Conservation (phyloP, 2,329 filamentous ascomycete species). For the Colletotrichum higginsianum region DNA sequence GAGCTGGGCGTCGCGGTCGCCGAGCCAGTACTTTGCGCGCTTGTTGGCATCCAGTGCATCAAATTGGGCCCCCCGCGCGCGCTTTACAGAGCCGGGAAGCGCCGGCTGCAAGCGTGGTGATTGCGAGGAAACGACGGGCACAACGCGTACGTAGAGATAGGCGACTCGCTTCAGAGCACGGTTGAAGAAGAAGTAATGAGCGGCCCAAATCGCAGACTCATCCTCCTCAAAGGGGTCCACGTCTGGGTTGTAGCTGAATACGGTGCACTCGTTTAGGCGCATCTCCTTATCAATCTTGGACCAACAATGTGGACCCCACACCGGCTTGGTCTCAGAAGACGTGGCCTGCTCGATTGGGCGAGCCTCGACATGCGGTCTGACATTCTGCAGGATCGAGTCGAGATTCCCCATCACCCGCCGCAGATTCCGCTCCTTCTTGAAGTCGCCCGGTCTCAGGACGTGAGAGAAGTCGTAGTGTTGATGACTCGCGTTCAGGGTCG, state of each 20-base stretch:
- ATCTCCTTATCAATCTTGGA: slow-evolving; percentile 94
- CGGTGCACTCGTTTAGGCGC: slow-evolving; percentile 87
- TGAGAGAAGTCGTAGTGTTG: slow-evolving; percentile 95
- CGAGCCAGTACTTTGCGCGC: slow-evolving; percentile 90
- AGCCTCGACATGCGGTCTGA: slow-evolving; percentile 75
- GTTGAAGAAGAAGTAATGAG: slow-evolving; percentile 99
- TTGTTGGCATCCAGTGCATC: slow-evolving; percentile 74
- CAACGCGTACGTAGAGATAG: slow-evolving; percentile 92
- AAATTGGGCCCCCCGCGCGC: slow-evolving; percentile 49
- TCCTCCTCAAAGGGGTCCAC: slow-evolving; percentile 94
- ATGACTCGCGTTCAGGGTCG: slow-evolving; percentile 95
- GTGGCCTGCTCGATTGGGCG: slow-evolving; percentile 59
- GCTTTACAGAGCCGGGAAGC: slow-evolving; percentile 41
- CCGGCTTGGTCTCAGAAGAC: slow-evolving; percentile 60
- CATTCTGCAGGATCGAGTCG: slow-evolving; percentile 88
- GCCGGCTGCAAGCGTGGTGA: slow-evolving; percentile 49
- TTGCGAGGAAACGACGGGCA: slow-evolving; percentile 80
- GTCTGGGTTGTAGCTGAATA: slow-evolving; percentile 91
- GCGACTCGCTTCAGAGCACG: slow-evolving; percentile 91
- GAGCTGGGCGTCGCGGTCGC: slow-evolving; percentile 71
- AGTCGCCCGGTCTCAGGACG: slow-evolving; percentile 89
- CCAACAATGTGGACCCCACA: slow-evolving; percentile 95
- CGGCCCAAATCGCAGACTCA: slow-evolving; percentile 93
- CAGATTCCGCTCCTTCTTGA: slow-evolving; percentile 86
- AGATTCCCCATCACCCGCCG: slow-evolving; percentile 88